phyloP scores from a whole-genome alignment of 2,329 filamentous ascomycete genomes.

The Arthrobotrys sinensis region DNA sequence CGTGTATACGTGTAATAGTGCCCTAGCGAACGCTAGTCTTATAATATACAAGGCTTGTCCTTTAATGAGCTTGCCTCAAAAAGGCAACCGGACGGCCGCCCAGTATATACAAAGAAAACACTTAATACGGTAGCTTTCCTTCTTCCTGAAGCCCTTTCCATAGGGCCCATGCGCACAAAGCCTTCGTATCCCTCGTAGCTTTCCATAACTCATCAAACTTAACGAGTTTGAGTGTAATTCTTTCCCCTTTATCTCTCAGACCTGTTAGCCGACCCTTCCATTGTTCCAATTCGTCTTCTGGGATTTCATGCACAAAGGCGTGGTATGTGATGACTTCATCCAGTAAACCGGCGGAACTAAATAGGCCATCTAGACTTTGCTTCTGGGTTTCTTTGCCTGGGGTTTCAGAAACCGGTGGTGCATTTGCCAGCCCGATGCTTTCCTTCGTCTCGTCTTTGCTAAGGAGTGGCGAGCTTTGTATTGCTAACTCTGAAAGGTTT shows the following conservation, averaged over 20 bases:
- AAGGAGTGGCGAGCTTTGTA: constrained; percentile 61
- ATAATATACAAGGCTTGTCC: too few species aligned
- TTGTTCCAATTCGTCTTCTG: constrained; percentile 70
- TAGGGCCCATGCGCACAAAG: constrained; percentile 74
- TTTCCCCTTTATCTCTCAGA: constrained; percentile 74
- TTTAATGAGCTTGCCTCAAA: too few species aligned
- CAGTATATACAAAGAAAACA: too few species aligned
- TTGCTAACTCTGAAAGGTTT: constrained; percentile 72
- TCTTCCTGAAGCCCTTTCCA: constrained; percentile 74
- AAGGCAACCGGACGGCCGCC: too few species aligned
- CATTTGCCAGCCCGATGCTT: constrained; percentile 44
- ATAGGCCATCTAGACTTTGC: constrained; percentile 42
- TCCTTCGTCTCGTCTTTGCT: constrained; percentile 35
- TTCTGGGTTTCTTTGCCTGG: not conserved
- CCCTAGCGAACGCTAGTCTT: too few species aligned
- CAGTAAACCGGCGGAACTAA: constrained; percentile 57
- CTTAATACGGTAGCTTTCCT: constrained; percentile 65
- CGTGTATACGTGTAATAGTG: too few species aligned
- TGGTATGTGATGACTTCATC: constrained; percentile 76
- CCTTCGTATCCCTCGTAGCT: constrained; percentile 75
- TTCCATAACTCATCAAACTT: constrained; percentile 74
- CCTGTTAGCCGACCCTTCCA: constrained; percentile 75
- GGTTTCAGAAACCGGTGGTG: constrained; percentile 20
- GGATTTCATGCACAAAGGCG: constrained; percentile 72
- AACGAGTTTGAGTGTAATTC: constrained; percentile 75